A percentile compares a stretch with the other conserved stretches of the same genome.
Evolutionary conservation across 352 stramenopile genomes (phyloP).

Genomic region (Globisporangium lucens): DNA sequence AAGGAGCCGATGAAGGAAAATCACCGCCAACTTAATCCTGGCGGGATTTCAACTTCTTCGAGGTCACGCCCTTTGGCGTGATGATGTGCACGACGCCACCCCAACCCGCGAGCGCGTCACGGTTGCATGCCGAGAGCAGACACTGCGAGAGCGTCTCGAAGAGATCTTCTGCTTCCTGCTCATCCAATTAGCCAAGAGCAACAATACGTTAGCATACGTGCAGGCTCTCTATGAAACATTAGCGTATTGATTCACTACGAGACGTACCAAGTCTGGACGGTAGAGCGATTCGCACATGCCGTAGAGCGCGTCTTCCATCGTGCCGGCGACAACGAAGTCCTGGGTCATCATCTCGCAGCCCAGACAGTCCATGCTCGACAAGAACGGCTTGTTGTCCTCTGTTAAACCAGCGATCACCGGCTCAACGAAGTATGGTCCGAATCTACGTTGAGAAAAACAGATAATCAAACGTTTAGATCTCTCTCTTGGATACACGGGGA

Average conservation of each 20-base stretch:
- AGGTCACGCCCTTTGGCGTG: conserved; percentile 78
- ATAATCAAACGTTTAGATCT: no score
- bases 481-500: no score
- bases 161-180: conserved; percentile 90
- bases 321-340: conserved; percentile 98
- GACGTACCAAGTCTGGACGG: conserved; percentile 90
- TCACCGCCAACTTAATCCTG: conserved; percentile 50
- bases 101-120: conserved; percentile 98
- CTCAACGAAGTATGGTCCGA: conserved; percentile 99
- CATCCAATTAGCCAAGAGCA: not conserved
- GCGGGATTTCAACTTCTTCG: conserved; percentile 79
- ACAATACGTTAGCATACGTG: not conserved
- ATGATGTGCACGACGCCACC: conserved; percentile 99
- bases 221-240: not conserved
- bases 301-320: conserved; percentile 97
- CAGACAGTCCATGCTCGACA: conserved; percentile 98
- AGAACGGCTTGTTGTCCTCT: conserved; percentile 94
- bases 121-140: conserved; percentile 96
- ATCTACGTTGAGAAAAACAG: conserved; percentile 39
- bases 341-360: conserved; percentile 94
- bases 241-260: not conserved
- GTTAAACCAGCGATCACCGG: conserved; percentile 97
- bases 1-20: not conserved
- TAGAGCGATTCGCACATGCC: conserved; percentile 99
- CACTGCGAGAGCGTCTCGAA: conserved; percentile 99